Base-by-base conservation (phyloP, 2,329 filamentous ascomycete genomes). In the Fulvia fulva region DNA sequence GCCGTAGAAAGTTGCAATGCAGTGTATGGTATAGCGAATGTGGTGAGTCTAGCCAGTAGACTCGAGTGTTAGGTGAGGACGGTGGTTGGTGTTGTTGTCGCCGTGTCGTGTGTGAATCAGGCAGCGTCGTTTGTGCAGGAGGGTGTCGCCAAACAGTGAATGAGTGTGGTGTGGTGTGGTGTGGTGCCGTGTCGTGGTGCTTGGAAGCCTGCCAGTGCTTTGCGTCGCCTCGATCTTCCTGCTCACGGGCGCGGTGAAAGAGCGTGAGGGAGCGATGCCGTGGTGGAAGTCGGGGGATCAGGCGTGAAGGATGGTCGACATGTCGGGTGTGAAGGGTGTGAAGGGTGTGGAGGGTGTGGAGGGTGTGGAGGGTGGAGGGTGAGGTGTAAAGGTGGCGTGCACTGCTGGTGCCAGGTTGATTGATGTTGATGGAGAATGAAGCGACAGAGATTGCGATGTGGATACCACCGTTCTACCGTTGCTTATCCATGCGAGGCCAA, bases 31-130 rank as follows among this genome's bases (percentile, higher is more conserved):
- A n/a, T 25, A 50, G 47, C 26, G 47, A 32, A 26, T 32, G 47
- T 32, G 47, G n/a, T 50, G 25, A 50, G 47, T 50, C 47, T 32
- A 28, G 47, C 47, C 47, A 32, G 47, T 19, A 32, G 47, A 50
- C 47, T 50, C 26, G 25, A 19, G 8, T 25, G 47, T 46, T 26
- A n/a, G n/a, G 41, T 44, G 9, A n/a, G 23, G 23, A 21, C 25
- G 2, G 44, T 5, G 8, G 21, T 28, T 23, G 21, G 23, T 47
- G 21, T 47, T 3, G 21, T 47, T 23, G 25, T 47, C 14, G 21
- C 14, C 25, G 44, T 23, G 25, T 23, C 11, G 46, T 32, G 25
- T 32, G 25, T 21, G 25, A 19, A 50, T 25, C 14, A 5, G 7
- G 25, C 25, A 19, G 26, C 32, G 26, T 41, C 37, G 37, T 30